These are phyloP conservation scores for Leccinum incarnatum DNA, from an alignment of 768 basidiomycete species.

Conservation along the genomic window DNA sequence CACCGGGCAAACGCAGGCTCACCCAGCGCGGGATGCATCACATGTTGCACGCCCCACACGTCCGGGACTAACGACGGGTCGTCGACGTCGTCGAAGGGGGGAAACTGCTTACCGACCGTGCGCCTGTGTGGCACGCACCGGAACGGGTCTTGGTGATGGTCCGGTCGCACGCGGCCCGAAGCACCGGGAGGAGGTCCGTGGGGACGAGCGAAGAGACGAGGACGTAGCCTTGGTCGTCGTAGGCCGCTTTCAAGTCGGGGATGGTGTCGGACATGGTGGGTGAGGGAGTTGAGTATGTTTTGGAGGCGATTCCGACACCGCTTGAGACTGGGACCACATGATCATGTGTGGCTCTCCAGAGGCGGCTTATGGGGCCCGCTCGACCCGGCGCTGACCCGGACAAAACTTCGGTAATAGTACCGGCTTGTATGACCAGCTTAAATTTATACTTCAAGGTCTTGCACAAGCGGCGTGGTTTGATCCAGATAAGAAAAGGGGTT, in stretches of 20 bases:
- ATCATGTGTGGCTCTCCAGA: not conserved
- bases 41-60: slow-evolving; percentile 78
- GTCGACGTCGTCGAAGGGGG: slow-evolving; percentile 56
- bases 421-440: not conserved
- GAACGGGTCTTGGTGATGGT: slow-evolving; percentile 41
- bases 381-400: not conserved
- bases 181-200: too few species aligned
- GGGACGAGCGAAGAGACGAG: slow-evolving; percentile 49
- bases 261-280: not conserved
- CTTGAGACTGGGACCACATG: not conserved
- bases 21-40: slow-evolving; percentile 73
- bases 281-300: not conserved
- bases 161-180: too few species aligned
- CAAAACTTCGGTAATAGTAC: not conserved
- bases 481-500: too few species aligned
- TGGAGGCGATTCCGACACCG: not conserved
- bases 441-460: too few species aligned
- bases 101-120: slow-evolving; percentile 76
- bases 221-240: slow-evolving; percentile 66
- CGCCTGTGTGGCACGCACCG: slow-evolving; percentile 62
- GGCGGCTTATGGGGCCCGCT: not conserved
- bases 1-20: slow-evolving; percentile 61
- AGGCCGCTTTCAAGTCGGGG: slow-evolving; percentile 41
- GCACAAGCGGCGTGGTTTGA: too few species aligned
- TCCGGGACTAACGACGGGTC: slow-evolving; percentile 42